phyloP scores from a whole-genome alignment of 495 filamentous ascomycete genomes.

The Oleoguttula mirabilis region DNA sequence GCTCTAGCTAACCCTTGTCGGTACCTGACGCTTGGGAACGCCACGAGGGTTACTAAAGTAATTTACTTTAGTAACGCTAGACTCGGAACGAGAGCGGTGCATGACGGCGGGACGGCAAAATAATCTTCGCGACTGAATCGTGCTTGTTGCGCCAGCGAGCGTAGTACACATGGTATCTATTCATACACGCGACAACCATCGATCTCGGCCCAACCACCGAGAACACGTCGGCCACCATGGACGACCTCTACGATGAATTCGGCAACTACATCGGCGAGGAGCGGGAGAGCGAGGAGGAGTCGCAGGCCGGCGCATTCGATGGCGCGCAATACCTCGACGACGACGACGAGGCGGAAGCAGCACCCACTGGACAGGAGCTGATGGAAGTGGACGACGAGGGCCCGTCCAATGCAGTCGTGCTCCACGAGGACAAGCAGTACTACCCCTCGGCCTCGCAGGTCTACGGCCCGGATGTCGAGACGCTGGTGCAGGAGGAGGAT shows the following conservation, averaged over 20 bases:
- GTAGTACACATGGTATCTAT: no score
- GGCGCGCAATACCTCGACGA: conserved; percentile 66
- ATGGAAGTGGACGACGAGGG: conserved; percentile 93
- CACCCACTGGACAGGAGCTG: conserved; percentile 55
- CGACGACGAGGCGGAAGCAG: conserved; percentile 21
- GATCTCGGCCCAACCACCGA: no score
- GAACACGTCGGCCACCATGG: conserved; percentile 27
- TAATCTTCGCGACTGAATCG: no score
- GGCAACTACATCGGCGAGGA: conserved; percentile 93
- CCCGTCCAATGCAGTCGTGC: conserved; percentile 90
- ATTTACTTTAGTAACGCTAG: no score
- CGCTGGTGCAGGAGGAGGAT: conserved; percentile 94
- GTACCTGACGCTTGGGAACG: no score
- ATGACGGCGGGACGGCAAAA: no score
- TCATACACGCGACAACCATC: no score
- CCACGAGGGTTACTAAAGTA: no score
- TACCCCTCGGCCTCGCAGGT: conserved; percentile 93
- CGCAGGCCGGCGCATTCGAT: conserved; percentile 52
- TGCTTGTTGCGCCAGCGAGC: no score
- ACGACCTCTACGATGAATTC: conserved; percentile 46
- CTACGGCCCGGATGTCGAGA: conserved; percentile 88
- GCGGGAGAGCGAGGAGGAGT: conserved; percentile 76
- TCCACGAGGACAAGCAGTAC: conserved; percentile 99
- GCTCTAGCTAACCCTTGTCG: no score
- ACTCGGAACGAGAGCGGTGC: no score